Percentiles rank a stretch among this genome's conserved stretches.
Evolutionary conservation across 2,329 filamentous ascomycete species (phyloP).

Genomic region (Fusarium incarnatum): DNA sequence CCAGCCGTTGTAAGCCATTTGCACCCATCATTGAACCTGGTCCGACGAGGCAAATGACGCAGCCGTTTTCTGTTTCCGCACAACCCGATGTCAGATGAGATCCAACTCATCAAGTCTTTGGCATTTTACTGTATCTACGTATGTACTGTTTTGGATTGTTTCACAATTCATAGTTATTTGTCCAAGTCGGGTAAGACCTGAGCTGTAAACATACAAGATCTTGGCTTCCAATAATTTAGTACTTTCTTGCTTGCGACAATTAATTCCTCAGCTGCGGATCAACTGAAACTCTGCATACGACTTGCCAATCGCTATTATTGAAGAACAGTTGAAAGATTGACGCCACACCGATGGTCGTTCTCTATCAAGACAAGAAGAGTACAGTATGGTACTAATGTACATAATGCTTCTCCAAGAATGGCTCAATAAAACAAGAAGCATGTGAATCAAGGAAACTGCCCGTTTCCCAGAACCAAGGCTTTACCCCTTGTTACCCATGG

Average conservation of each 20-base stretch:
- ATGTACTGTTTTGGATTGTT: not conserved
- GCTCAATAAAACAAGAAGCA: conserved; percentile 11
- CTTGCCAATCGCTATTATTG: not conserved
- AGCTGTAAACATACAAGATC: conserved; percentile 1
- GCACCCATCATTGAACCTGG: conserved; percentile 6
- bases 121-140: not conserved
- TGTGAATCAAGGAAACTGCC: conserved; percentile 23
- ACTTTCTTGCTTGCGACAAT: not conserved
- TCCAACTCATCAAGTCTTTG: not conserved
- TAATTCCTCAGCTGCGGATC: not conserved
- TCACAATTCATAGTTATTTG: not conserved
- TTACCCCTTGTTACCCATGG: conserved; percentile 27
- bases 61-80: conserved; percentile 7
- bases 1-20: conserved; percentile 21
- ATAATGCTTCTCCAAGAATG: not conserved
- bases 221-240: not conserved
- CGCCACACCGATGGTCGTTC: not conserved
- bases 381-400: not conserved
- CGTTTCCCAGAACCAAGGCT: not conserved
- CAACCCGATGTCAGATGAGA: not conserved
- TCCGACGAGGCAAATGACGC: conserved; percentile 18
- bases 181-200: not conserved
- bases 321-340: not conserved
- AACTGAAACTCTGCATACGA: not conserved
- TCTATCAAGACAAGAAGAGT: not conserved